These are phyloP conservation scores for Raddia distichophylla DNA, from an alignment of 176 grass and related monocot genomes.

Conservation along the genomic window DNA sequence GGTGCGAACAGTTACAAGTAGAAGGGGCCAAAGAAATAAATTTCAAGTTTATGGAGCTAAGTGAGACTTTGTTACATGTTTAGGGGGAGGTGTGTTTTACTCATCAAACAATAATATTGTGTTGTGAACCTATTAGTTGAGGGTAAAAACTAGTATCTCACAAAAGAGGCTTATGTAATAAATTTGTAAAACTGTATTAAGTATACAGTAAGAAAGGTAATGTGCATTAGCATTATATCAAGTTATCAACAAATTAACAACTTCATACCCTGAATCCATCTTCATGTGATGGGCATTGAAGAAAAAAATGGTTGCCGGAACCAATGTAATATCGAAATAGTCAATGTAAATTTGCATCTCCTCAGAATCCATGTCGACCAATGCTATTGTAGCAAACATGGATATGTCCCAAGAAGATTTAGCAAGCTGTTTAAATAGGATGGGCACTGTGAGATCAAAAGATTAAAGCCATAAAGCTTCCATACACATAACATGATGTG, in stretches of 20 bases:
- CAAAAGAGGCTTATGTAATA: neutral
- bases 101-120: too few relatives aligned
- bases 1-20: too few relatives aligned
- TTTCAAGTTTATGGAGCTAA: too few relatives aligned
- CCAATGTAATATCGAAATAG: constrained; percentile 88
- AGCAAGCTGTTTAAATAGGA: constrained; percentile 48
- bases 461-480: neutral
- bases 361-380: constrained; percentile 76
- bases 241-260: neutral
- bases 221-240: constrained; percentile 10
- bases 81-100: too few relatives aligned
- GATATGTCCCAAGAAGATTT: constrained; percentile 68
- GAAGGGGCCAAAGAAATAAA: too few relatives aligned
- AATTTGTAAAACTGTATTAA: neutral
- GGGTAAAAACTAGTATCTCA: neutral
- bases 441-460: neutral
- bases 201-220: neutral
- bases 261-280: constrained; percentile 81
- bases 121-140: too few relatives aligned
- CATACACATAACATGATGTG: neutral
- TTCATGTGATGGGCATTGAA: constrained; percentile 99
- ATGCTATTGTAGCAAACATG: constrained; percentile 64
- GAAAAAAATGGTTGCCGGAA: constrained; percentile 88
- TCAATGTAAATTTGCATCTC: constrained; percentile 85
- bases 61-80: too few relatives aligned